Conservation (phyloP, 352 stramenopile genomes). For the Globisporangium yorkense region DNA sequence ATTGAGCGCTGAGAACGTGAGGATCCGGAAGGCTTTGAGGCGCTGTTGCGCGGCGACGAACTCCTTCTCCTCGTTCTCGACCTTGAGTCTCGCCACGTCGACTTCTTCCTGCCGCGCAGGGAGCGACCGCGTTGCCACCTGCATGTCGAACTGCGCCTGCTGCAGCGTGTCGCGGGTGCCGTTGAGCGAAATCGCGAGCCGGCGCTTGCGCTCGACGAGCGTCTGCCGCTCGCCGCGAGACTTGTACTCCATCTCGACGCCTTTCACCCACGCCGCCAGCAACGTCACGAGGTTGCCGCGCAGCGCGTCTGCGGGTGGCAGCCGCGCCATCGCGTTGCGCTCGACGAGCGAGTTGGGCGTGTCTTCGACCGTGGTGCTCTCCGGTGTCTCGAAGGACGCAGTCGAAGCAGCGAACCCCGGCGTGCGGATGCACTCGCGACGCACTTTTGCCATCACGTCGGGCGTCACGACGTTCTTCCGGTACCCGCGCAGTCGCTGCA, state of each 20-base stretch:
- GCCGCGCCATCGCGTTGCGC: conserved; percentile 12
- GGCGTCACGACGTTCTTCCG: conserved; percentile 38
- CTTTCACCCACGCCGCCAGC: conserved; percentile 63
- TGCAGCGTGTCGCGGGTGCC: conserved; percentile 29
- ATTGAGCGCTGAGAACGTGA: conserved; percentile 52
- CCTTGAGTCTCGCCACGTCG: conserved; percentile 20
- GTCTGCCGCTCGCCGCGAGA: conserved; percentile 41
- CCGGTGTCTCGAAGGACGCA: conserved; percentile 15
- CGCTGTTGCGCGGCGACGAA: conserved; percentile 37
- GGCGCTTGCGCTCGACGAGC: conserved; percentile 47
- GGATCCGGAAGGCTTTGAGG: conserved; percentile 37
- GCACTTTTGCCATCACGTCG: conserved; percentile 74
- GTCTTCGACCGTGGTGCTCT: not conserved
- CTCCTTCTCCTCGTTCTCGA: conserved; percentile 29
- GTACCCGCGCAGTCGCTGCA: conserved; percentile 53
- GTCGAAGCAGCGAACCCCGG: conserved; percentile 33
- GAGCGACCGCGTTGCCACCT: conserved; percentile 57
- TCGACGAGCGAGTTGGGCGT: conserved; percentile 6
- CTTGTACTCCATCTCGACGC: conserved; percentile 76
- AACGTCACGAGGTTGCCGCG: conserved; percentile 42
- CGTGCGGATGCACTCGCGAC: conserved; percentile 59
- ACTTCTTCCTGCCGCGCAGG: conserved; percentile 63
- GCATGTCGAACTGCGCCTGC: conserved; percentile 43
- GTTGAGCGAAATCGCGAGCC: conserved; percentile 33
- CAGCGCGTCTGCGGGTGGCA: conserved; percentile 30